These are phyloP conservation scores for Penicillium malachiteum DNA, from an alignment of 495 filamentous ascomycete genomes.

Conservation along the genomic window DNA sequence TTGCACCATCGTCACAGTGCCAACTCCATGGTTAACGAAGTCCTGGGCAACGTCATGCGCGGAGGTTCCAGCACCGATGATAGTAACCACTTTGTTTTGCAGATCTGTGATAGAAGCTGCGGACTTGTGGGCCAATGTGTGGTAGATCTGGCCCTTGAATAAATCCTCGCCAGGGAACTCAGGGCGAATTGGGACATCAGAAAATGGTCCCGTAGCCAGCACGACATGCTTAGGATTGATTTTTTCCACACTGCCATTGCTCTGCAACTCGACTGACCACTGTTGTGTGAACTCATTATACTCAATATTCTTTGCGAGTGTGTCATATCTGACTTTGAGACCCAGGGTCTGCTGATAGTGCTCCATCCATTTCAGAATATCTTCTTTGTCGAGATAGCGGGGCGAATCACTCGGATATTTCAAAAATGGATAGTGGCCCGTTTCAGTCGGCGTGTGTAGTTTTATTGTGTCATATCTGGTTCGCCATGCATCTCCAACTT, in stretches of 20 bases:
- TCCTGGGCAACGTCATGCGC: slow-evolving; percentile 6
- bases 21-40: slow-evolving; percentile 1
- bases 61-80: slow-evolving; percentile 2
- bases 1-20: slow-evolving; percentile 3
- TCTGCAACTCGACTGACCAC: slow-evolving; percentile 1
- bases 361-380: slow-evolving; percentile 1
- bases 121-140: background rate
- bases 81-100: slow-evolving; percentile 1
- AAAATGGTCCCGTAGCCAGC: background rate
- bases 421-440: slow-evolving; percentile 1
- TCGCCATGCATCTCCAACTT: background rate
- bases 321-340: slow-evolving; percentile 2
- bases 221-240: slow-evolving; percentile 6
- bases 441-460: background rate
- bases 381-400: background rate
- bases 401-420: slow-evolving; percentile 1
- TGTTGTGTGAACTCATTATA: background rate
- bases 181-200: background rate
- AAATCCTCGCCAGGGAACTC: background rate
- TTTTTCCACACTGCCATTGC: background rate
- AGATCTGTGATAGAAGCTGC: background rate
- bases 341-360: background rate
- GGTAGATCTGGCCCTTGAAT: slow-evolving; percentile 6
- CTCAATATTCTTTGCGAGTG: slow-evolving; percentile 3
- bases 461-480: background rate